These are phyloP conservation scores for Aspergillus caelatus DNA, from an alignment of 2,329 filamentous ascomycete species.

Conservation along the genomic window DNA sequence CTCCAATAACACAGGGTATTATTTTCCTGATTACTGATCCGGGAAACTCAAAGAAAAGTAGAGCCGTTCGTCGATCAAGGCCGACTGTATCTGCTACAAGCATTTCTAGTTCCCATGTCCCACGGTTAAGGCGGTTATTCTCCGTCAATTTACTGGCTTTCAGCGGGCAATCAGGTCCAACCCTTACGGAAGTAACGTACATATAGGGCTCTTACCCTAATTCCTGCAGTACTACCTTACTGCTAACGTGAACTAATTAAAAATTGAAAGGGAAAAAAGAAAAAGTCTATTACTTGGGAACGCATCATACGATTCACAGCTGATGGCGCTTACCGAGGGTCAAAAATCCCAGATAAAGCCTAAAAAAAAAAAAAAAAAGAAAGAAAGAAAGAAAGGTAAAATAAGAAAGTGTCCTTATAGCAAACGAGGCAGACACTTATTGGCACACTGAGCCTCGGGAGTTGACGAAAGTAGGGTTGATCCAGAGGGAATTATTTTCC, in stretches of 20 bases:
- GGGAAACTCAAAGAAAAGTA: not conserved
- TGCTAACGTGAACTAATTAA: not conserved
- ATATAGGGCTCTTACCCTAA: constrained; percentile 3
- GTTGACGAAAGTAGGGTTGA: not conserved
- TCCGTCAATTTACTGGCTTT: not conserved
- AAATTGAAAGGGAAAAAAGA: not conserved
- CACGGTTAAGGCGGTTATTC: not conserved
- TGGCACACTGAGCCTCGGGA: constrained; percentile 11
- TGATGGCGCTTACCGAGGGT: not conserved
- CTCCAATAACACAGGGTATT: not conserved
- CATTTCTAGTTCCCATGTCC: not conserved
- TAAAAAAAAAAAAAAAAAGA: not conserved
- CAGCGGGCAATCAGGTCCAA: not conserved
- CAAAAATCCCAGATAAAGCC: not conserved
- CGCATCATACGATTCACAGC: not conserved
- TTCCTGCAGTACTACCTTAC: not conserved
- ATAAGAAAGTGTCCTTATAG: not conserved
- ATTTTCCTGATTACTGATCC: constrained; percentile 2
- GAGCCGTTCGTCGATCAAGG: not conserved
- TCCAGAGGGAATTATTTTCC: constrained; percentile 16
- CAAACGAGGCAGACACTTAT: constrained; percentile 1
- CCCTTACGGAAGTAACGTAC: not conserved
- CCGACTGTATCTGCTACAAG: not conserved
- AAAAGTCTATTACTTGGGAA: not conserved
- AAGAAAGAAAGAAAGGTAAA: not conserved